Evolutionary conservation across 1,284 basidiomycete species (phyloP).

Genomic region (Exobasidium cylindrosporum): DNA sequence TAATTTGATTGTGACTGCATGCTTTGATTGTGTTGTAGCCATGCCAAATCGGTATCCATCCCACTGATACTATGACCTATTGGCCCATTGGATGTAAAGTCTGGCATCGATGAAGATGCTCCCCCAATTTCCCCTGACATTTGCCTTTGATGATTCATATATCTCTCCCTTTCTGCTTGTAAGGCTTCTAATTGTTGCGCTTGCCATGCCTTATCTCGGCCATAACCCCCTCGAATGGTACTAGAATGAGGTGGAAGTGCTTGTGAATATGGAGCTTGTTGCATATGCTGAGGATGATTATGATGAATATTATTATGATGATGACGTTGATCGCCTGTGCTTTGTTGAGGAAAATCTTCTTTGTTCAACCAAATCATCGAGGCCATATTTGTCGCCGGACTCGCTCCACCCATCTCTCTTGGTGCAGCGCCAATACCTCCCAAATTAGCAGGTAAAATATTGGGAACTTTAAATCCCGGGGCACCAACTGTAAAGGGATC

Average conservation of each 20-base stretch:
- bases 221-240: too few species aligned
- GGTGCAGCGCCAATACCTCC: slow-evolving; percentile 22
- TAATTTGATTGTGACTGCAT: slow-evolving; percentile 7
- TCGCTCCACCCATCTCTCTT: slow-evolving; percentile 13
- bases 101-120: not conserved
- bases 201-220: slow-evolving; percentile 12
- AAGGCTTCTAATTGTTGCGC: not conserved
- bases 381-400: not conserved
- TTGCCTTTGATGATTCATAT: not conserved
- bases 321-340: not conserved
- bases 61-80: not conserved
- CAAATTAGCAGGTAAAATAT: slow-evolving; percentile 33
- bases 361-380: not conserved
- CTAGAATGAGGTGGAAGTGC: too few species aligned
- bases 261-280: slow-evolving; percentile 39
- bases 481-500: slow-evolving; percentile 46
- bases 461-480: slow-evolving; percentile 44
- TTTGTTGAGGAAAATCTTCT: not conserved
- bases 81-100: not conserved
- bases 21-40: slow-evolving; percentile 9
- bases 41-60: not conserved
- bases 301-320: slow-evolving; percentile 16
- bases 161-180: not conserved
- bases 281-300: slow-evolving; percentile 41
- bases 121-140: slow-evolving; percentile 2